phyloP scores from a whole-genome alignment of 176 grass and related monocot genomes.

The Hyparrhenia diplandra region DNA sequence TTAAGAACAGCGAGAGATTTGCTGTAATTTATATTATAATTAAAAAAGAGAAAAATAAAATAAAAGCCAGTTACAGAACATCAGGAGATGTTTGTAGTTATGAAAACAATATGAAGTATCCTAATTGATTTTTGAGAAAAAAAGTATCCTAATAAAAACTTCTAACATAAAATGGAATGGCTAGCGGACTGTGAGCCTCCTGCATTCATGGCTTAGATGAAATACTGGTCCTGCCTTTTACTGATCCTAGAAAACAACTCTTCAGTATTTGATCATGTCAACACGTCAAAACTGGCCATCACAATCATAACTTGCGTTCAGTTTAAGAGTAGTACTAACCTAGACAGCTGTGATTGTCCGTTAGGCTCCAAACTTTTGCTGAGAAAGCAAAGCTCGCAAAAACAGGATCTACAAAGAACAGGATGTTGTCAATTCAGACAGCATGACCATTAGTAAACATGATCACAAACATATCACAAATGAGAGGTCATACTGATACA shows the following conservation, averaged over 20 bases:
- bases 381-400: constrained; percentile 74
- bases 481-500: constrained; percentile 1
- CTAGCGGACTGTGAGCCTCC: background rate
- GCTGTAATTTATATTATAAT: background rate
- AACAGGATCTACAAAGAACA: constrained; percentile 60
- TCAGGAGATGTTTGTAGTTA: background rate
- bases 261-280: background rate
- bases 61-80: background rate
- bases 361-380: constrained; percentile 64
- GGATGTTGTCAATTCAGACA: constrained; percentile 24
- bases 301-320: constrained; percentile 8
- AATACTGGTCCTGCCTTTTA: background rate
- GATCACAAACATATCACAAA: background rate
- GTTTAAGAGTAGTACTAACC: constrained; percentile 42
- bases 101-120: background rate
- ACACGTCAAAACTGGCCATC: background rate
- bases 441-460: constrained; percentile 7
- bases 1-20: background rate
- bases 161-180: background rate
- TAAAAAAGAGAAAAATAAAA: background rate
- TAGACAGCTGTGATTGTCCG: constrained; percentile 53
- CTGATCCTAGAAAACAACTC: background rate
- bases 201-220: background rate
- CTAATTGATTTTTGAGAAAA: background rate
- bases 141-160: background rate